Percentiles rank a stretch among this genome's conserved stretches.
Conservation (phyloP, 768 basidiomycete species). For the Chiua virens region DNA sequence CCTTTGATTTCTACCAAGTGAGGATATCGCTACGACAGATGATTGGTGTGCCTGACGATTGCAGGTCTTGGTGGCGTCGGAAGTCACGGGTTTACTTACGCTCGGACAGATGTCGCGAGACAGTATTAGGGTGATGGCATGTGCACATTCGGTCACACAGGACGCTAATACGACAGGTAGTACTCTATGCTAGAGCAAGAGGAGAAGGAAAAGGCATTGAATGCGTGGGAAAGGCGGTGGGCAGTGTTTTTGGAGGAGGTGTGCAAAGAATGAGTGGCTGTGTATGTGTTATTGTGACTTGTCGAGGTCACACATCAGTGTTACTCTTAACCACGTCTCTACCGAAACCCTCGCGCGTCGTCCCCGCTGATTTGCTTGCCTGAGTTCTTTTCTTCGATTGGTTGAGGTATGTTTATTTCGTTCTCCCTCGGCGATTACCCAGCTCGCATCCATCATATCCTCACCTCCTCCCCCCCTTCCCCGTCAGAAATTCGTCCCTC, state of each 20-base stretch:
- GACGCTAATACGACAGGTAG: conserved; percentile 27
- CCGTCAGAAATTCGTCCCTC: conserved; percentile 48
- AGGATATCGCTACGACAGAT: not conserved
- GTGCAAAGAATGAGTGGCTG: conserved; percentile 16
- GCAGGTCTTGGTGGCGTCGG: conserved; percentile 62
- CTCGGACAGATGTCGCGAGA: conserved; percentile 60
- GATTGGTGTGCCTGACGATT: not conserved
- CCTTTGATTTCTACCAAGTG: conserved; percentile 76
- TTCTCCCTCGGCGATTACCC: conserved; percentile 40
- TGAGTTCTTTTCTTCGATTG: not conserved
- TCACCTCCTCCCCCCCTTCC: conserved; percentile 54
- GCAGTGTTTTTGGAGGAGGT: conserved; percentile 38
- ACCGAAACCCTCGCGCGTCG: conserved; percentile 5
- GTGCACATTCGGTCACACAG: not conserved
- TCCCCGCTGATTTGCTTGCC: not conserved
- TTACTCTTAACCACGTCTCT: conserved; percentile 6
- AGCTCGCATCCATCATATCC: conserved; percentile 56
- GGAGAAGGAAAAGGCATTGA: conserved; percentile 44
- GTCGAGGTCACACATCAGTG: conserved; percentile 2
- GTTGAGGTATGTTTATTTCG: conserved; percentile 39
- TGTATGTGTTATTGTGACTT: conserved; percentile 17
- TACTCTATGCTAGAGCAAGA: conserved; percentile 48
- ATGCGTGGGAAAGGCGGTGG: conserved; percentile 49
- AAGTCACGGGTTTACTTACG: conserved; percentile 59
- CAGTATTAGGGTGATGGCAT: conserved; percentile 51